These are phyloP conservation scores for Sarcomyxa edulis DNA, from an alignment of 768 basidiomycete species.

Conservation along the genomic window DNA sequence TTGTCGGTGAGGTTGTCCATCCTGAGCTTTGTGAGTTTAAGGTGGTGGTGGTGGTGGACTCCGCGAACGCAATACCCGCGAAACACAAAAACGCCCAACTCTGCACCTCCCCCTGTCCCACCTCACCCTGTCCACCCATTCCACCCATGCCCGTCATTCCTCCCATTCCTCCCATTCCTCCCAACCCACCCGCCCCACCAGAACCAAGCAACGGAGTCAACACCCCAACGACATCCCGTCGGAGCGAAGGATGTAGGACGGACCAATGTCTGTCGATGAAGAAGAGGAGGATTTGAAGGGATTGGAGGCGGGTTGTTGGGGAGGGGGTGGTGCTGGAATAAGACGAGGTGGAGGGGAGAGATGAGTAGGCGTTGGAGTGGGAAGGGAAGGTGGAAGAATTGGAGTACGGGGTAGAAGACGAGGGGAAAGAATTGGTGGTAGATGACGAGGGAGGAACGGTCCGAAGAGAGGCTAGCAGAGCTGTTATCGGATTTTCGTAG, in stretches of 20 bases:
- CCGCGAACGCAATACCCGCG: constrained; percentile 61
- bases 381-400: too few species aligned
- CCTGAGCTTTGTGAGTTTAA: not conserved
- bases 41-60: constrained; percentile 17
- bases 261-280: constrained; percentile 77
- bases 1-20: too few species aligned
- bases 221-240: constrained; percentile 46
- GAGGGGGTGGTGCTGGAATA: constrained; percentile 14
- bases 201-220: constrained; percentile 59
- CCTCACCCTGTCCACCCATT: too few species aligned
- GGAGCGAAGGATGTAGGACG: constrained; percentile 52
- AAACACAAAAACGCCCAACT: constrained; percentile 84
- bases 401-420: too few species aligned
- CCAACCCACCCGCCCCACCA: too few species aligned
- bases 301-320: constrained; percentile 34
- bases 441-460: too few species aligned
- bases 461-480: constrained; percentile 48
- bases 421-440: too few species aligned
- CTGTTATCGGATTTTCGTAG: constrained; percentile 56
- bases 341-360: too few species aligned
- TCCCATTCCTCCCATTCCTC: too few species aligned
- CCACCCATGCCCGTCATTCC: too few species aligned
- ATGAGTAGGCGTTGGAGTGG: too few species aligned
- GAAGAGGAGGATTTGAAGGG: constrained; percentile 79
- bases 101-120: constrained; percentile 63